A percentile compares a stretch with the other conserved stretches of the same genome.
phyloP scores from a whole-genome alignment of 257 asterid genomes.

The Pogostemon cablin region DNA sequence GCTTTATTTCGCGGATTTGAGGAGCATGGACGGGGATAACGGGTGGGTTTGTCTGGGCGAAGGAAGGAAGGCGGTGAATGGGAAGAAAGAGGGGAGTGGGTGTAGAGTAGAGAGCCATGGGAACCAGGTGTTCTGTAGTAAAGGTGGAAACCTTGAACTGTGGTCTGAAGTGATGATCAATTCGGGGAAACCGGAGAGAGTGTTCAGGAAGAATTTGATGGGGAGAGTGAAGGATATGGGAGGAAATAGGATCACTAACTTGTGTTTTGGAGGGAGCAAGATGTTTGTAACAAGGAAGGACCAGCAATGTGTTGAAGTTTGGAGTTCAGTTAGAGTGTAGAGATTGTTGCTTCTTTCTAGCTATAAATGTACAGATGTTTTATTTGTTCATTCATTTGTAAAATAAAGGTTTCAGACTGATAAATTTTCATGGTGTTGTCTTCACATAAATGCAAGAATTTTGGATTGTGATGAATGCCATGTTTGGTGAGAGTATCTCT shows the following conservation, averaged over 20 bases:
- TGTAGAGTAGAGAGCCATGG: constrained; percentile 76
- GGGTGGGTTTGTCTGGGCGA: constrained; percentile 85
- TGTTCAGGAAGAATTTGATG: constrained; percentile 74
- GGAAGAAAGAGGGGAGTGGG: constrained; percentile 86
- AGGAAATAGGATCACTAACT: constrained; percentile 54
- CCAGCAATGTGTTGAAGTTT: constrained; percentile 75
- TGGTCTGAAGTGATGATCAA: constrained; percentile 81
- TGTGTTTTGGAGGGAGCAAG: constrained; percentile 81
- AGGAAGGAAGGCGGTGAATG: constrained; percentile 52
- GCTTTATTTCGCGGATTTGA: constrained; percentile 71
- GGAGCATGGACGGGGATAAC: constrained; percentile 51
- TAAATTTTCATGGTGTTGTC: too few species aligned
- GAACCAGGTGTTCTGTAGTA: constrained; percentile 77
- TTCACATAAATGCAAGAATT: too few species aligned
- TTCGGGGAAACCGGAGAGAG: constrained; percentile 41
- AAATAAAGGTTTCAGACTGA: too few species aligned
- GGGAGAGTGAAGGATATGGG: constrained; percentile 74
- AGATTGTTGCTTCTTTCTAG: background rate
- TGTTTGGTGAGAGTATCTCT: too few species aligned
- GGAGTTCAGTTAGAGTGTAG: constrained; percentile 56
- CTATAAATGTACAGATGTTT: too few species aligned
- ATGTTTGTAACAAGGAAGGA: constrained; percentile 83
- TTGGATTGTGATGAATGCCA: too few species aligned
- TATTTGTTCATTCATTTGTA: too few species aligned
- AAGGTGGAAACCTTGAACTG: constrained; percentile 71